Base-by-base conservation (phyloP, 2,329 filamentous ascomycete species). In the Pseudogymnoascus sp. region DNA sequence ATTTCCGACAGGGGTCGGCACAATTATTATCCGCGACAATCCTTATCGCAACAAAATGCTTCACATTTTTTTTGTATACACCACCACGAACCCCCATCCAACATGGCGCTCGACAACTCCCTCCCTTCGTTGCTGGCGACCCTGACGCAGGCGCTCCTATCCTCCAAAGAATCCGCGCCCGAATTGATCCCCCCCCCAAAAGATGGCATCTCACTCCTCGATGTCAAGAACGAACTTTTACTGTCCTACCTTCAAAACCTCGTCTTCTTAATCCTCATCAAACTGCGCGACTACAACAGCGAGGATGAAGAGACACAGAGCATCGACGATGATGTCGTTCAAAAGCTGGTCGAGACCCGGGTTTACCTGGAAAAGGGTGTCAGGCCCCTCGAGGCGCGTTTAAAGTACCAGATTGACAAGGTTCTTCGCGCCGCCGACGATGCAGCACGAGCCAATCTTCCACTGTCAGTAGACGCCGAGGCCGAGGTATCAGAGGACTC, bases 391-490 rank as follows among this genome's bases (percentile, higher is more conserved):
- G 95, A 99, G 74, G 87, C 88, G 65, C 89, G 92, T 67, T 75
- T 99, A 63, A 92, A 91, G 65, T 99, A 96, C 74, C 92, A 96
- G 71, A 90, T 99, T 68, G 92, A 97, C 73, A 94, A 95, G 70
- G 91, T 96, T 23, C 79, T 99, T 18, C 88, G 90, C 64, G 89
- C 90, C 0, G 91, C 91, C 34, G 89, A 95, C 63, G 86, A 92
- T 61, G 65, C 66, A 5, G 66, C 67, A 37, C 45, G 64, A 18
- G 62, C 63, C 18, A 15, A 23, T 57, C 19, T 58, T 10, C 38
- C 57, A 23, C 13, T 13, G 12, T 19, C 35, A 8, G 64, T n/a
- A n/a, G n/a, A n/a, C n/a, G n/a, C n/a, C n/a, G 67, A 57, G 66
- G 66, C 19, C 18, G 18, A 66, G 80, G 69, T 70, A 57, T 68